Evolutionary conservation across 139 green algal genomes (phyloP), one percentile per base, ranked within the genome.

Genomic region (Haematococcus lacustris): DNA sequence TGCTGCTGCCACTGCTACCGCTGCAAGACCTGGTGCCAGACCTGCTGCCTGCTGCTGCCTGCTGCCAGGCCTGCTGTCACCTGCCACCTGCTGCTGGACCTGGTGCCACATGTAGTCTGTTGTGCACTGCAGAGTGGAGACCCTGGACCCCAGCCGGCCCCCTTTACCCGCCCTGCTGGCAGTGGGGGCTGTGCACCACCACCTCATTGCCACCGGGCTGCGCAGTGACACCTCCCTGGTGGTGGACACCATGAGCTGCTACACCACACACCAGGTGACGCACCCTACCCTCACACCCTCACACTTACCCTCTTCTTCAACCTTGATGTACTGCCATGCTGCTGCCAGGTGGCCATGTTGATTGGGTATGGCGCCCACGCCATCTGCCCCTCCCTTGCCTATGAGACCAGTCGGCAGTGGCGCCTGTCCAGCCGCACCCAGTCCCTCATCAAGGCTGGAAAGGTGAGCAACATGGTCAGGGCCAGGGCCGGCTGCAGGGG

Each of bases 331-430:
- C n/a, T n/a, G n/a, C n/a, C n/a, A n/a, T n/a, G n/a, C n/a, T n/a
- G n/a, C n/a, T n/a, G n/a, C n/a, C n/a, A n/a, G 66, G 80, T 76
- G 1, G 80, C 80, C 37, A 80, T 77, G 72, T 73, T 85, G 25
- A 85, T 85, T 43, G 79, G 80, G 68, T 99, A 97, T 69, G 95
- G 95, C 73, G 95, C 94, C 1, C 93, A 96, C 77, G 96, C 94
- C 9, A 86, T 99, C 60, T 98, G 93, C 87, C 95, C 96, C 30
- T 98, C 97, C 84, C 88, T 98, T 26, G 95, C 86, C 3, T 92
- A 98, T 35, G 95, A 99, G 88, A 94, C 91, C 41, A 93, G 85
- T 70, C 85, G 96, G 25, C 93, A 98, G 86, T 99, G 95, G 95
- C 82, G 93, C 62, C 66, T 86, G 33, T 90, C 80, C 37, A 66